Evolutionary conservation across 306 rosid species (phyloP).

Genomic region (Leucaena leucocephala): DNA sequence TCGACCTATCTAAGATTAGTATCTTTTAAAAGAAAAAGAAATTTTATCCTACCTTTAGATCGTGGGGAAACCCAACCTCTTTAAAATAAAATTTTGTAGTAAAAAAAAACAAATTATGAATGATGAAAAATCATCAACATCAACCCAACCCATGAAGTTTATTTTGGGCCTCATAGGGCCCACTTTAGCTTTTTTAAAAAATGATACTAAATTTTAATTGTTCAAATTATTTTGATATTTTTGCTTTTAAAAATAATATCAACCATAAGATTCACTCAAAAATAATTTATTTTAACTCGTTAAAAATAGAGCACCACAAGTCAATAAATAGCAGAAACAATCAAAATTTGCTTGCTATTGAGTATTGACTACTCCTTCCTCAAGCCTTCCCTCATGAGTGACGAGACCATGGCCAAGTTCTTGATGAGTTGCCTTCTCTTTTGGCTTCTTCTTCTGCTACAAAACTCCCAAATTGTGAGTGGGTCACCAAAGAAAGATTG

Average conservation of each 20-base stretch:
- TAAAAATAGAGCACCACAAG: background rate
- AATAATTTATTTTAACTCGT: background rate
- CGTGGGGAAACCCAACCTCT: no score
- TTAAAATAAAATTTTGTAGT: no score
- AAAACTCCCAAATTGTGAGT: background rate
- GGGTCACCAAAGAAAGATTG: conserved; percentile 36
- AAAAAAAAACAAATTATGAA: no score
- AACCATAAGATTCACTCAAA: background rate
- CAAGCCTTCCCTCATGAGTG: background rate
- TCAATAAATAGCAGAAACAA: background rate
- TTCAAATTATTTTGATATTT: background rate
- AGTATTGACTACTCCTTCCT: background rate
- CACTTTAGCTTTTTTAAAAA: background rate
- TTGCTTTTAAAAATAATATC: background rate
- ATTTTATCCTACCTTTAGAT: no score
- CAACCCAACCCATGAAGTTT: background rate
- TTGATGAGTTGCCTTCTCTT: background rate
- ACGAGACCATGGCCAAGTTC: background rate
- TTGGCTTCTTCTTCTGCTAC: conserved; percentile 14
- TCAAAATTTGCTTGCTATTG: background rate
- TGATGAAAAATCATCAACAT: background rate
- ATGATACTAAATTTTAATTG: background rate
- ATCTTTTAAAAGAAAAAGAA: no score
- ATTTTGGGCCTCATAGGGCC: background rate
- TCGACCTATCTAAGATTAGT: no score